Conservation (phyloP, 2,329 filamentous ascomycete genomes). For the Phyllosticta citriasiana region DNA sequence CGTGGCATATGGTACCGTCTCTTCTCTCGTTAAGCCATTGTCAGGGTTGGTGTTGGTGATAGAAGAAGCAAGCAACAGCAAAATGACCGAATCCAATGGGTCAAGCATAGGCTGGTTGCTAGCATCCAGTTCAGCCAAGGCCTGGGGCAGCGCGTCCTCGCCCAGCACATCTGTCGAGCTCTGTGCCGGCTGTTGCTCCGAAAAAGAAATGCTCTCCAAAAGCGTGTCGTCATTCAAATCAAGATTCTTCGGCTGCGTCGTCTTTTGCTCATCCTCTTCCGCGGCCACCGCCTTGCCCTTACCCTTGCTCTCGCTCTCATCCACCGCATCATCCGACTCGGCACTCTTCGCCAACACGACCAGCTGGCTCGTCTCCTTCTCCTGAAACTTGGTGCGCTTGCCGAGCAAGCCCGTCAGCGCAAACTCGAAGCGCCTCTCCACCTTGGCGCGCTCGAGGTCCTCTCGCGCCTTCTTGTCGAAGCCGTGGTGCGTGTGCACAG, state of each 20-base stretch:
- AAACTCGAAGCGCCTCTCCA: slow-evolving; percentile 63
- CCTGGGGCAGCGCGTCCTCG: slow-evolving; percentile 45
- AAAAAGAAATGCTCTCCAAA: slow-evolving; percentile 76
- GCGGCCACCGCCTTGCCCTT: not conserved
- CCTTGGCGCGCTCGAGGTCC: slow-evolving; percentile 58
- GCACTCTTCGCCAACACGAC: slow-evolving; percentile 80
- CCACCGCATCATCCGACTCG: slow-evolving; percentile 13
- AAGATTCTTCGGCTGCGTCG: slow-evolving; percentile 53
- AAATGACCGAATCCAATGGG: slow-evolving; percentile 79
- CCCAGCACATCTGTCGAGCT: slow-evolving; percentile 34
- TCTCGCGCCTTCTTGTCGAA: slow-evolving; percentile 64
- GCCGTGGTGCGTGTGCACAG: slow-evolving; percentile 75
- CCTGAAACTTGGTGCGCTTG: slow-evolving; percentile 72
- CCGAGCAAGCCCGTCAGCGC: slow-evolving; percentile 77
- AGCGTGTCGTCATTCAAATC: slow-evolving; percentile 88
- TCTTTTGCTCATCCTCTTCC: slow-evolving; percentile 12
- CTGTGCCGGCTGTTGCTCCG: slow-evolving; percentile 36
- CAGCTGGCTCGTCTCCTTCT: slow-evolving; percentile 74
- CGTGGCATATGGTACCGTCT: slow-evolving; percentile 82
- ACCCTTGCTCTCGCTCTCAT: slow-evolving; percentile 11
- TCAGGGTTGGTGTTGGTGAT: slow-evolving; percentile 81
- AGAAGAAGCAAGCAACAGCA: slow-evolving; percentile 70
- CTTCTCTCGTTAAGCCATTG: slow-evolving; percentile 81
- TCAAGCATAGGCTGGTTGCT: slow-evolving; percentile 72
- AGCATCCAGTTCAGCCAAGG: slow-evolving; percentile 58